These are phyloP conservation scores for Helichrysum umbraculigerum DNA, from an alignment of 129 eudicot genomes.

Conservation along the genomic window DNA sequence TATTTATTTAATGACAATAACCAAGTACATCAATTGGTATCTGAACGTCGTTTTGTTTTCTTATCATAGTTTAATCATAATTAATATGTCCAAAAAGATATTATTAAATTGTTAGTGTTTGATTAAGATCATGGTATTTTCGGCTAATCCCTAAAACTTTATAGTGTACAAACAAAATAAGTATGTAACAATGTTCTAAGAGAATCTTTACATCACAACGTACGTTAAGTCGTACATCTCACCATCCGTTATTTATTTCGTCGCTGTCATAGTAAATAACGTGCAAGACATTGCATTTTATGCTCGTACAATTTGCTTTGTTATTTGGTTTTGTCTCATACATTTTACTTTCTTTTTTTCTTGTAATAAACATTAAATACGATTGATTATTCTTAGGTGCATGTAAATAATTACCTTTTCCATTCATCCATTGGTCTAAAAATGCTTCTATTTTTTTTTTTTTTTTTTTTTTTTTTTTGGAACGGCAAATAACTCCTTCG, in stretches of 20 bases:
- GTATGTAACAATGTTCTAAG: not conserved
- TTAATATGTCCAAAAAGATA: not conserved
- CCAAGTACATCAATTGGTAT: not conserved
- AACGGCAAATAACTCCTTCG: too few relatives aligned
- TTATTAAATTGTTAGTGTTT: not conserved
- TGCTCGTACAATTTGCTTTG: too few relatives aligned
- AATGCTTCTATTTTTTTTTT: too few relatives aligned
- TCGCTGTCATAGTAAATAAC: slow-evolving; percentile 15
- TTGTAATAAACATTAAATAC: too few relatives aligned
- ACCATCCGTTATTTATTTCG: slow-evolving; percentile 1
- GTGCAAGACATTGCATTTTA: slow-evolving; percentile 15
- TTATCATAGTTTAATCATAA: not conserved
- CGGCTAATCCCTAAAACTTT: not conserved
- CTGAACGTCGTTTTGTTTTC: not conserved
- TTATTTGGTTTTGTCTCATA: too few relatives aligned
- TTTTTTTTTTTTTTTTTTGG: too few relatives aligned
- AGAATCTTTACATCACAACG: slow-evolving; percentile 28
- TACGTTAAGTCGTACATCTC: slow-evolving; percentile 34
- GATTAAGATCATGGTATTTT: slow-evolving; percentile 3
- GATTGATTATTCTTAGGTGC: too few relatives aligned
- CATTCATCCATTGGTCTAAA: too few relatives aligned
- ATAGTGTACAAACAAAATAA: slow-evolving; percentile 13
- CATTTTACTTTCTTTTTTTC: too few relatives aligned
- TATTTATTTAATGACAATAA: slow-evolving; percentile 15
- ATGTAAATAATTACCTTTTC: too few relatives aligned